Evolutionary conservation across 108 stramenopile genomes (phyloP), one percentile per base, ranked within the genome.

Genomic region (Conticribra guillardii): DNA sequence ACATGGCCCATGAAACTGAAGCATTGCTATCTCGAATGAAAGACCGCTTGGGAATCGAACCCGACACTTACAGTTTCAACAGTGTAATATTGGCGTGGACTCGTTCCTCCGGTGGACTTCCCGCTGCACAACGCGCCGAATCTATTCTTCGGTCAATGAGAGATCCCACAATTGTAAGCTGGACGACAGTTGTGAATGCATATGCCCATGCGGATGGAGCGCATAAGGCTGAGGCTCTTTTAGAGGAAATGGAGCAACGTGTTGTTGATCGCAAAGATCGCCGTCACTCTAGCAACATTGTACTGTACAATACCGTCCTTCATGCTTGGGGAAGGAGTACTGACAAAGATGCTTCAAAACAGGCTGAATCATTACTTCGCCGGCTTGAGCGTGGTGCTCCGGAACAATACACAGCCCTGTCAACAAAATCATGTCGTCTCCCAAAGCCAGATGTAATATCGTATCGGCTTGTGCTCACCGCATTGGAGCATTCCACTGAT

Each of bases 171-270:
- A 54, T 67, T 15, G 22, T 76, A 23, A 76, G 74, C 47, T 76
- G 74, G 74, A 67, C 74, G 19, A 82, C 76, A 17, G 82, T 85
- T 2, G 78, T 89, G 52, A 80, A 82, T 33, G 83, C 82, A 15
- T 70, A 70, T 76, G 82, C 85, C 2, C 52, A 76, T 34, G 44
- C 79, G 17, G 81, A 75, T 60, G 30, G 77, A 46, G 68, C 67
- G 53, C 64, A 62, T 22, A 62, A 54, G 45, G 84, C 76, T 37
- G 79, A 59, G 28, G 60, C 28, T 16, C 45, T 76, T 11, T 62
- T 76, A 45, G 18, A 44, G 24, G 74, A 76, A 60, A 67, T 76
- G 74, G 74, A 67, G 59, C 46, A 63, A 3, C 26, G 32, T 27
- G 70, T 46, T 50, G 4, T 0, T 23, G 54, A 49, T 19, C 33